Evolutionary conservation across 116 monocot species (phyloP), one percentile per base, ranked within the genome.

Genomic region (Posidonia oceanica): DNA sequence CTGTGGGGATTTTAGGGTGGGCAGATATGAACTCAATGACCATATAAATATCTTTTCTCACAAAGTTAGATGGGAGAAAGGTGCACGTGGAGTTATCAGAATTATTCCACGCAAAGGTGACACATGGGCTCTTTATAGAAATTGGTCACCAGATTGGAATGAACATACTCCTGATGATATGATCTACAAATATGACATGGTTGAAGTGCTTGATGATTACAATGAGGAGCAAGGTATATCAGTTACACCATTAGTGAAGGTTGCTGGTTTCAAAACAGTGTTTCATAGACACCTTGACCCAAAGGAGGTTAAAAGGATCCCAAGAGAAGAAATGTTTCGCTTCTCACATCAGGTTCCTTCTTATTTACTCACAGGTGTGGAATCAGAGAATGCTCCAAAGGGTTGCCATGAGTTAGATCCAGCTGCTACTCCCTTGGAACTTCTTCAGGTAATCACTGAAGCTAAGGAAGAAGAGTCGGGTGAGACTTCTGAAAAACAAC

Each of bases 271-370:
- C 52, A 92, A 85, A 67, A 83, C 92, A 58, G 92, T 97, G 53
- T 97, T 91, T 64, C 77, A 78, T 53, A 75, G 82, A 68, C 86
- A 87, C 37, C 13, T 57, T 58, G 92, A 92, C 58, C 81, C 74
- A 53, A 82, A 71, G 16, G 77, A 81, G 72, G 63, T 78, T 12
- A 87, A 70, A 76, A 85, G 54, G 75, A 79, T 98, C 52, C 83
- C 83, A 20, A 87, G 75, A 72, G 83, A 92, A 74, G 97, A 97
- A 65, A 97, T 92, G 87, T 89, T 92, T 77, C 76, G 92, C 7
- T 92, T 97, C 63, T 97, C 97, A 56, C 92, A 97, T 78, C 97
- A 92, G 48, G 92, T 97, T 52, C 97, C 97, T 57, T 86, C 80
- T 18, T 74, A 82, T 73, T 52, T 85, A 66, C 89, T 98, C 15